Conservation (phyloP, 2,329 filamentous ascomycete genomes). For the Cercospora zeina region DNA sequence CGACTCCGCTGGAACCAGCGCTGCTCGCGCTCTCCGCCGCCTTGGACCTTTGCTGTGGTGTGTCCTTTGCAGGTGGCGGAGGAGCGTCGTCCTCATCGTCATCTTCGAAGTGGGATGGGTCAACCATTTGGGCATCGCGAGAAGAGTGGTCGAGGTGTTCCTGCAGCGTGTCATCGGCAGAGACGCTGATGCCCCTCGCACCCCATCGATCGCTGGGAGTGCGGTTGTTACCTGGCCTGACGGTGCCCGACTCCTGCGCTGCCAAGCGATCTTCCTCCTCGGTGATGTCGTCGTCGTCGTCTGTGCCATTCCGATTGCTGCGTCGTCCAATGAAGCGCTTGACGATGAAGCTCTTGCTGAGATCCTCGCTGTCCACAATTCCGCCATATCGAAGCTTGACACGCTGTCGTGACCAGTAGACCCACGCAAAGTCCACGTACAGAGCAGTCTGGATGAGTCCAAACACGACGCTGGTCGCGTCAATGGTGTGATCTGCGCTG, state of each 20-base stretch:
- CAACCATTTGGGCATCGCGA: constrained; percentile 43
- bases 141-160: constrained; percentile 36
- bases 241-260: constrained; percentile 38
- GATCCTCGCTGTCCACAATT: constrained; percentile 85
- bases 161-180: constrained; percentile 56
- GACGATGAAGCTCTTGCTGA: constrained; percentile 81
- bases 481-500: constrained; percentile 56
- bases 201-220: constrained; percentile 55
- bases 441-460: constrained; percentile 85
- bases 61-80: constrained; percentile 38
- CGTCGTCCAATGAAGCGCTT: constrained; percentile 69
- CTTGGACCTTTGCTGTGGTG: constrained; percentile 15
- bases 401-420: constrained; percentile 89
- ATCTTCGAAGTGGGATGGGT: constrained; percentile 51
- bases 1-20: constrained; percentile 24
- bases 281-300: constrained; percentile 54
- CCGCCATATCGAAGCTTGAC: constrained; percentile 90
- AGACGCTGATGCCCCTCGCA: constrained; percentile 59
- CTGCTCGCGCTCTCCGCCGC: constrained; percentile 30
- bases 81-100: constrained; percentile 44
- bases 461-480: constrained; percentile 73
- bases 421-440: constrained; percentile 94
- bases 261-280: constrained; percentile 60
- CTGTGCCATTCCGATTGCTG: constrained; percentile 36
- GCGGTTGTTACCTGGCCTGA: constrained; percentile 29